Evolutionary conservation across 768 basidiomycete genomes (phyloP).

Genomic region (Sarcomyxa edulis): DNA sequence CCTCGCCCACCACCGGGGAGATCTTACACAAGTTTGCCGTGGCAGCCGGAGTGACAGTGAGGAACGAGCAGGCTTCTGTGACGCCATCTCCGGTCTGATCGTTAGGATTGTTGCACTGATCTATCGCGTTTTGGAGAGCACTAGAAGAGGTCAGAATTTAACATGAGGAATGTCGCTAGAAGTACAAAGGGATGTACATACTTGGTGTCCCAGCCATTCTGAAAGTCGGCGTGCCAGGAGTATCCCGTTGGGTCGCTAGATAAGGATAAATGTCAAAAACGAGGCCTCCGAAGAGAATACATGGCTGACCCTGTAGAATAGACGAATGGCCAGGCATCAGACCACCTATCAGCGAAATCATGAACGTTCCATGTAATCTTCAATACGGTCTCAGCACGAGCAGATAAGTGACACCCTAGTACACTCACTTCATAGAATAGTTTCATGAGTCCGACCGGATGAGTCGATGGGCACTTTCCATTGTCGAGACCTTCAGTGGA

Average conservation of each 20-base stretch:
- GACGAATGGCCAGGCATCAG: constrained; percentile 35
- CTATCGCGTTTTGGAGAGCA: constrained; percentile 40
- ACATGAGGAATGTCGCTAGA: background rate
- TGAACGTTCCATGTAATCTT: constrained; percentile 36
- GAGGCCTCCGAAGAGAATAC: background rate
- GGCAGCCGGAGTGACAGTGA: constrained; percentile 23
- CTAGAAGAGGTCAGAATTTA: constrained; percentile 9
- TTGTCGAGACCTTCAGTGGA: constrained; percentile 29
- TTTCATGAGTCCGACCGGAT: constrained; percentile 33
- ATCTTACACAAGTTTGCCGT: constrained; percentile 21
- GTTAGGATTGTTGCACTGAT: constrained; percentile 35
- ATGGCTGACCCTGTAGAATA: constrained; percentile 36
- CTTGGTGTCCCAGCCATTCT: constrained; percentile 44
- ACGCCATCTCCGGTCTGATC: constrained; percentile 29
- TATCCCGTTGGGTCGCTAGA: constrained; percentile 48
- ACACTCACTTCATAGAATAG: constrained; percentile 28
- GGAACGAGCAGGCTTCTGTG: constrained; percentile 33
- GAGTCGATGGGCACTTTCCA: constrained; percentile 30
- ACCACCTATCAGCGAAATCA: constrained; percentile 28
- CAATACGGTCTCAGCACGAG: too few relatives aligned
- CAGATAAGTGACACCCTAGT: too few relatives aligned
- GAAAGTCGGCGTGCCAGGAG: constrained; percentile 43
- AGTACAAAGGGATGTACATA: constrained; percentile 5
- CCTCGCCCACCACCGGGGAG: constrained; percentile 10
- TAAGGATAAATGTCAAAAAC: constrained; percentile 1